phyloP scores from a whole-genome alignment of 208 protist species.

The Acanthamoeba healyi region DNA sequence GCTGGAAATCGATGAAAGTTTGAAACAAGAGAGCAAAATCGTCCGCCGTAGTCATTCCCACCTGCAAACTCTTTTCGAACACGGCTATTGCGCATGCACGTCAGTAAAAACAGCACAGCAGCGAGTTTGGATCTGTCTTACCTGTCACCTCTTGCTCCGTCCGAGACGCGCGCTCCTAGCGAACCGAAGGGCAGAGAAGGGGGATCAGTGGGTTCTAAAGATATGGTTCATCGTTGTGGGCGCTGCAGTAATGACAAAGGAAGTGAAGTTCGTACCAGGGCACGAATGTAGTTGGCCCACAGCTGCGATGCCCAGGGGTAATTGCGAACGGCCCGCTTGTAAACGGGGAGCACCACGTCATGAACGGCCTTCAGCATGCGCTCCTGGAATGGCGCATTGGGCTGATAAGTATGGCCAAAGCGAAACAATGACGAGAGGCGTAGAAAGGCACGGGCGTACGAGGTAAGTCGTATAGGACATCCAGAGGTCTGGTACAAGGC shows the following conservation, averaged over 20 bases:
- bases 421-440: not conserved
- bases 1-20: constrained; percentile 23
- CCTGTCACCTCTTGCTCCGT: constrained; percentile 27
- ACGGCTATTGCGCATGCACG: not conserved
- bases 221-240: not conserved
- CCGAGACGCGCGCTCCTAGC: constrained; percentile 8
- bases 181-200: not conserved
- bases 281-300: constrained; percentile 23
- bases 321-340: constrained; percentile 52
- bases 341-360: constrained; percentile 40
- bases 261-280: not conserved
- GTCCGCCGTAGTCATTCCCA: not conserved
- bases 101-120: not conserved
- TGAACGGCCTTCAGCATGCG: constrained; percentile 32
- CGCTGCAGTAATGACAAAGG: not conserved
- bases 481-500: constrained; percentile 47
- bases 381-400: not conserved
- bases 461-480: constrained; percentile 37
- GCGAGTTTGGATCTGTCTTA: not conserved
- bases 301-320: constrained; percentile 43
- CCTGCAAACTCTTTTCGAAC: constrained; percentile 59
- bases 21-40: constrained; percentile 34
- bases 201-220: not conserved
- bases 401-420: not conserved
- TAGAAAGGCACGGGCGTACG: not conserved